These are phyloP conservation scores for Porcisia deanei DNA, from an alignment of 208 protist species.

Conservation along the genomic window DNA sequence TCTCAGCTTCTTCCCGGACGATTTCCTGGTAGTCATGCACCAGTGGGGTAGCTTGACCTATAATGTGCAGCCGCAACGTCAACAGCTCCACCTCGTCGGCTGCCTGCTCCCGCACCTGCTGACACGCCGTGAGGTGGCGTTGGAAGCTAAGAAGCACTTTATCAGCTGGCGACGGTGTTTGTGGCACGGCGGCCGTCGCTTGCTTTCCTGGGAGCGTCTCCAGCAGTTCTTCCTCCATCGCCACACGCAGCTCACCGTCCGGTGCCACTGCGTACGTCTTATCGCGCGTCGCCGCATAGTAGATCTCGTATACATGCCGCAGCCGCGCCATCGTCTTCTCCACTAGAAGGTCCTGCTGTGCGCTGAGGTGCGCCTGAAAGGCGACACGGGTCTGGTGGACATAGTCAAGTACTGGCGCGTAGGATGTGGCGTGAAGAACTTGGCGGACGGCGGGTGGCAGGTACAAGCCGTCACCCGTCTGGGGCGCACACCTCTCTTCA, in stretches of 20 bases:
- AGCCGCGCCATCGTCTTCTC: slow-evolving; percentile 33
- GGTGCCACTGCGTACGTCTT: slow-evolving; percentile 25
- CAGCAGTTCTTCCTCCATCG: slow-evolving; percentile 34
- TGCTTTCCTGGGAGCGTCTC: slow-evolving; percentile 15
- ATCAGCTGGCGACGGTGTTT: neutral
- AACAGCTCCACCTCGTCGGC: slow-evolving; percentile 32
- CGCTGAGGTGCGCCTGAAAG: slow-evolving; percentile 43
- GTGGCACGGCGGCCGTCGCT: neutral
- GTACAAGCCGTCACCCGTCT: slow-evolving; percentile 9
- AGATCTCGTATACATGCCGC: slow-evolving; percentile 30
- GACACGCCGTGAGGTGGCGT: slow-evolving; percentile 33
- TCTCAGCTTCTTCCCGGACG: slow-evolving; percentile 44
- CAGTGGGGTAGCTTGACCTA: slow-evolving; percentile 46
- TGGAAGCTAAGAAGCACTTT: slow-evolving; percentile 29
- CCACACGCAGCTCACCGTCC: slow-evolving; percentile 32
- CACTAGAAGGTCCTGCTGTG: slow-evolving; percentile 30
- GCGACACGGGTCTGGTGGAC: slow-evolving; percentile 32
- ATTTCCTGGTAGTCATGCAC: slow-evolving; percentile 41
- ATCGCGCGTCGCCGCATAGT: slow-evolving; percentile 27
- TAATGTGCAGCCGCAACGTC: slow-evolving; percentile 36
- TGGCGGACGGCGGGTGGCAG: slow-evolving; percentile 45
- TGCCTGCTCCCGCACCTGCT: slow-evolving; percentile 34
- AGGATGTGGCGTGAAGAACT: slow-evolving; percentile 50
- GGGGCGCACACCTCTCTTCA: slow-evolving; percentile 4
- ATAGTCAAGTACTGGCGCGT: slow-evolving; percentile 55